Base-by-base conservation (phyloP, 176 grass and related monocot genomes). In the Bromus sterilis region DNA sequence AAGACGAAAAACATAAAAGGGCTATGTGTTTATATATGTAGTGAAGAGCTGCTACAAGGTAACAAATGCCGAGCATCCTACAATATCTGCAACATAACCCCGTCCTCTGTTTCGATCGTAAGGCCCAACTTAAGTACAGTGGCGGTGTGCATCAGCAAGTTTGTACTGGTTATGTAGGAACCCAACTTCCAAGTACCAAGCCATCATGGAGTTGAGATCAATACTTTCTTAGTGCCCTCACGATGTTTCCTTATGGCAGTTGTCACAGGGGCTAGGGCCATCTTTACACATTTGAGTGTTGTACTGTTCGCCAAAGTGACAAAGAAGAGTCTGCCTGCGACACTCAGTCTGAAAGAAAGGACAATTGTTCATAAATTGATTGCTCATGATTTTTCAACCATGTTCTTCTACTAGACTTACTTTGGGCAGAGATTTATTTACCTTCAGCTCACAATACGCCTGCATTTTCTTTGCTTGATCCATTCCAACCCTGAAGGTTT, bases 381-480 rank as follows among this genome's bases (percentile, higher is more conserved):
- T 13, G 9, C 5, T 37, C 37, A 46, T 33, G 4, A 58, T 49
- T 6, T 42, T 74, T 78, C 11, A 59, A 59, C n/a, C 29, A 42
- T 15, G 29, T 1, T 24, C 9, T 48, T 51, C n/a, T 16, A 57
- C 1, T n/a, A n/a, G n/a, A n/a, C n/a, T n/a, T n/a, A 43, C 23
- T 53, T 41, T 12, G 59, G 30, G 20, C n/a, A 71, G 39, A 74
- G 16, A 51, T 20, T 48, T 48, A 51, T 28, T 77, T 94, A 98
- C 95, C 92, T 93, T 98, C 12, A 98, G 65, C 86, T 98, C 92
- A 18, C 95, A 98, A 32, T 94, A 94, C 31, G 81, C 72, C 76
- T 88, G 88, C 90, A 98, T 98, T 86, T 94, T 98, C 84, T 88
- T 98, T 44, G 95, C 95, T 82, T 98, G 92, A 68, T 80, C 88